These are phyloP conservation scores for Zarea fungicola DNA, from an alignment of 2,329 filamentous ascomycete genomes.

Conservation along the genomic window DNA sequence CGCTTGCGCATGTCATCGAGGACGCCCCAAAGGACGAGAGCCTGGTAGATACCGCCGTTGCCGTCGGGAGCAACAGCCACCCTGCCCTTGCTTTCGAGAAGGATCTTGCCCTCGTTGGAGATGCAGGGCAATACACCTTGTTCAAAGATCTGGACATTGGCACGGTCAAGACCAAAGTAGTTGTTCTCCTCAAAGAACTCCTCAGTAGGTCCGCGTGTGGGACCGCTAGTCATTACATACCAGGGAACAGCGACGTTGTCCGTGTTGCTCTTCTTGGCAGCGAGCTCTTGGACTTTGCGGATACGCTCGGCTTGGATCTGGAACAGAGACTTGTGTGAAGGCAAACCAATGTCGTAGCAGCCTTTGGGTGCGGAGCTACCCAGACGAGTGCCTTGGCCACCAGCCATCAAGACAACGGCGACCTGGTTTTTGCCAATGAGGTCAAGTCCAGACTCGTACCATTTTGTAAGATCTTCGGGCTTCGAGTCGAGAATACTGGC, in stretches of 20 bases:
- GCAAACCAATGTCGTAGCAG: constrained; percentile 93
- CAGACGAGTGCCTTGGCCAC: constrained; percentile 89
- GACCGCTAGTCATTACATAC: constrained; percentile 99
- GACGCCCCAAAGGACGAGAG: constrained; percentile 73
- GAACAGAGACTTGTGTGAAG: constrained; percentile 90
- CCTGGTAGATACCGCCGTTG: constrained; percentile 95
- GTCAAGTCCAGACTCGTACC: constrained; percentile 79
- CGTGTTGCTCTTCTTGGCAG: constrained; percentile 59
- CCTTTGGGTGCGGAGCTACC: constrained; percentile 96
- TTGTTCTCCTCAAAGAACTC: constrained; percentile 83
- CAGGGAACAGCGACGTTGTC: constrained; percentile 70
- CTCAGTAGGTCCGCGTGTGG: constrained; percentile 87
- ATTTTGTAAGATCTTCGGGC: constrained; percentile 69
- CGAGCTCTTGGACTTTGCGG: constrained; percentile 75
- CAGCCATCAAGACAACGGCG: constrained; percentile 90
- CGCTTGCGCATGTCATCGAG: constrained; percentile 84
- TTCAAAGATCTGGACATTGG: constrained; percentile 90
- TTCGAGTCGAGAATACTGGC: constrained; percentile 91
- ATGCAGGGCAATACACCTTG: constrained; percentile 96
- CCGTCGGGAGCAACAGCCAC: constrained; percentile 94
- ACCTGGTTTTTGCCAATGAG: constrained; percentile 73
- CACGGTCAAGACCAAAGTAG: constrained; percentile 83
- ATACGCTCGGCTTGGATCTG: constrained; percentile 97
- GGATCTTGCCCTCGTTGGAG: constrained; percentile 94
- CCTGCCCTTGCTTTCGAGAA: constrained; percentile 84